Evolutionary conservation across 108 stramenopile genomes (phyloP).

Genomic region (Fistulifera solaris): DNA sequence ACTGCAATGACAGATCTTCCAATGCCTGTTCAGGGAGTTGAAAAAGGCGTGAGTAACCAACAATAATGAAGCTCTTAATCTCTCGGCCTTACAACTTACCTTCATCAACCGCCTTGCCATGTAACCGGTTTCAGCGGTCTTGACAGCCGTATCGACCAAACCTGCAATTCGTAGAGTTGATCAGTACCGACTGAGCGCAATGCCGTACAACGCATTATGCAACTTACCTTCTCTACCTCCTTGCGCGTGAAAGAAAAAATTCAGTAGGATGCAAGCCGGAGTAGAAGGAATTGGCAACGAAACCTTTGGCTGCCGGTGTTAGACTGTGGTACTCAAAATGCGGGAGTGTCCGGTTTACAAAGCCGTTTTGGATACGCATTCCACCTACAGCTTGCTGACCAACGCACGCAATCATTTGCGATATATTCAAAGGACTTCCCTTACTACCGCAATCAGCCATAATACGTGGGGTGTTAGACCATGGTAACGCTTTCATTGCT

Average conservation of each 20-base stretch:
- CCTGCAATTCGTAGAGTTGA: constrained; percentile 12
- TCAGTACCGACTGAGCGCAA: background rate
- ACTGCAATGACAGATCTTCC: constrained; percentile 93
- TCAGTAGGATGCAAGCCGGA: constrained; percentile 97
- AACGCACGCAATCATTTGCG: constrained; percentile 99
- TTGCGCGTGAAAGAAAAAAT: constrained; percentile 99
- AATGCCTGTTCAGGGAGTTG: constrained; percentile 34
- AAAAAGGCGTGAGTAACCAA: constrained; percentile 6
- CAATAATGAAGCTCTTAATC: constrained; percentile 7
- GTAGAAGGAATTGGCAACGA: constrained; percentile 95
- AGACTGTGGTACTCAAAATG: constrained; percentile 84
- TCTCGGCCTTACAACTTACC: constrained; percentile 17
- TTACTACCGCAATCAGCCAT: constrained; percentile 99
- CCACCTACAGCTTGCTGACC: constrained; percentile 99
- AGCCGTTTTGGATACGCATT: constrained; percentile 95
- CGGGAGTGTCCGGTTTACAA: constrained; percentile 90
- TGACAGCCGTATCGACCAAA: constrained; percentile 98
- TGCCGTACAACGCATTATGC: background rate
- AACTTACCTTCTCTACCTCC: constrained; percentile 85
- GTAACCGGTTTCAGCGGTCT: constrained; percentile 99
- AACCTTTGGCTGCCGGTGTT: constrained; percentile 93
- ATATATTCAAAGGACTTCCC: constrained; percentile 95
- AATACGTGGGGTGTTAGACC: constrained; percentile 86
- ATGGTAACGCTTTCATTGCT: constrained; percentile 84
- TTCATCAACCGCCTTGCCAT: constrained; percentile 99